Conservation (phyloP, 179 eudicot species). For the Silene noctiflora region DNA sequence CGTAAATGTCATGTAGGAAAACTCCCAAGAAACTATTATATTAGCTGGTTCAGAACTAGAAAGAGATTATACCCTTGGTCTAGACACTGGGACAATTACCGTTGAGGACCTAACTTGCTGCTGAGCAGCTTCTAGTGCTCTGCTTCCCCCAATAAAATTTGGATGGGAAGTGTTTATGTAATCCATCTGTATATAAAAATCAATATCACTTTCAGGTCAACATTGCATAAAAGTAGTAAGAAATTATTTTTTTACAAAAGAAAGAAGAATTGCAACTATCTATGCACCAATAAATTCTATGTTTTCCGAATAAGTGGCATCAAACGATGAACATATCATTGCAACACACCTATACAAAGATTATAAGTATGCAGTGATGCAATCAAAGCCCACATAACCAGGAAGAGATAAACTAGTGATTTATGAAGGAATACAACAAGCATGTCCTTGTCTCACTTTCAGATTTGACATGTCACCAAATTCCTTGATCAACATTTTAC, state of each 20-base stretch:
- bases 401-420: conserved; percentile 1
- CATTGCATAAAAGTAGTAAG: not conserved
- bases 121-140: conserved; percentile 73
- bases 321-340: not conserved
- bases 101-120: conserved; percentile 59
- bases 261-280: not conserved
- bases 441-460: not conserved
- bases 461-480: not conserved
- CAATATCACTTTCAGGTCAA: not conserved
- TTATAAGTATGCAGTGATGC: not conserved
- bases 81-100: conserved; percentile 41
- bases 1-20: conserved; percentile 14
- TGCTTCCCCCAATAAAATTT: conserved; percentile 86
- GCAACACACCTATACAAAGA: conserved; percentile 1
- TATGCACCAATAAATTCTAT: not conserved
- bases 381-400: not conserved
- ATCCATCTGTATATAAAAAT: conserved; percentile 63
- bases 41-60: not conserved
- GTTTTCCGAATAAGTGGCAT: not conserved
- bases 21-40: conserved; percentile 1
- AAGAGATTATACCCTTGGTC: conserved; percentile 48
- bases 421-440: not conserved
- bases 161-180: conserved; percentile 96
- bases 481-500: not conserved
- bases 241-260: not conserved